Base-by-base conservation (phyloP, 2,329 filamentous ascomycete species). In the Hypoxylon sp. region DNA sequence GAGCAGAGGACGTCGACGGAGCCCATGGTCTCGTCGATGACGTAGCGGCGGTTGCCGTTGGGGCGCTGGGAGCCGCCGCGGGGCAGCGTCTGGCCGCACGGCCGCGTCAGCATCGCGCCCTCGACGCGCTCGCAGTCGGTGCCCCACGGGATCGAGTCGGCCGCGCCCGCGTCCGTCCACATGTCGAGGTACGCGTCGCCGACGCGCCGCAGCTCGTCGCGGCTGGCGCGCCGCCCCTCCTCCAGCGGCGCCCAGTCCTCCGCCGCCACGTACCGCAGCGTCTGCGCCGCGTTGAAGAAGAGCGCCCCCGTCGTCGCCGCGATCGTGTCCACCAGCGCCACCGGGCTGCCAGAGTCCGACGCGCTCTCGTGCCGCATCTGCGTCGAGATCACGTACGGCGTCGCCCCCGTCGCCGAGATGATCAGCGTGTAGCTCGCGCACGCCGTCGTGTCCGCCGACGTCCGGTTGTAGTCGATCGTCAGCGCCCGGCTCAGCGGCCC, bases 111-210 rank as follows among this genome's bases (percentile, higher is more conserved):
- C 59, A 62, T 50, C 10, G 69, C 72, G 2, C 74, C 73, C 55
- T 75, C 73, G 5, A 75, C 71, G 1, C 73, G 67, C 64, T 75
- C 72, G 47, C 73, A 75, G 53, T 72, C 65, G 1, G 69, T 70
- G 3, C 73, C 73, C 74, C 72, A 75, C 1, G 69, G 69, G 6
- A 76, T 74, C 1, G 68, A 68, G 33, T 70, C 71, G 0, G 72
- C 71, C 0, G 73, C 73, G n/a, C 60, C 69, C 0, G 65, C 61
- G 50, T 74, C 70, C 1, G 73, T 74, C 73, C 74, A 75, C 73
- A 75, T 75, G 45, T 75, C 73, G 1, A 75, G 67, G 47, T 75
- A 75, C 1, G 71, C 71, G 24, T 75, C 74, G 15, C 72, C 74
- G 0, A 72, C 67, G n/a, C 71, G 65, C 55, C 67, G 69, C 10